These are phyloP conservation scores for Lipomyces yamanashiensis DNA, from an alignment of 805 yeast genomes.

Conservation along the genomic window DNA sequence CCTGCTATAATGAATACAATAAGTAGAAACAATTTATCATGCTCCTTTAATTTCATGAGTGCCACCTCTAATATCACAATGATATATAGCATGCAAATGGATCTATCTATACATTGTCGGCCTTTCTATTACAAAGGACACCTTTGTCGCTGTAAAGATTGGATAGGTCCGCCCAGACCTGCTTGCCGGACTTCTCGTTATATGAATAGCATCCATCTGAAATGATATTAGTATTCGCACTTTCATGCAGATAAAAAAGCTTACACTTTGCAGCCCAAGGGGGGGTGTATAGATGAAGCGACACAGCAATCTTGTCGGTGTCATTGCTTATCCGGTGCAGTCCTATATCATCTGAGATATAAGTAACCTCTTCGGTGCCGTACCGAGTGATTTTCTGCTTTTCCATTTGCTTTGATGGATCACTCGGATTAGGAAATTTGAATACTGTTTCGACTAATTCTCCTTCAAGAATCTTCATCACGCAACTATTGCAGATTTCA, in stretches of 20 bases:
- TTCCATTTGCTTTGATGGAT: constrained; percentile 37
- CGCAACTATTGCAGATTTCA: constrained; percentile 50
- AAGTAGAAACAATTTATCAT: too few relatives aligned
- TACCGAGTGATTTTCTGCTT: constrained; percentile 42
- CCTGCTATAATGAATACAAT: background rate
- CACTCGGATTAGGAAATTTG: constrained; percentile 51
- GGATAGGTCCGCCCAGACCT: constrained; percentile 48
- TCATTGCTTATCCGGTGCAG: constrained; percentile 66
- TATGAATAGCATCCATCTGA: constrained; percentile 47
- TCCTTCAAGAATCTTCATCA: constrained; percentile 71
- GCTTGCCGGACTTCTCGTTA: constrained; percentile 54
- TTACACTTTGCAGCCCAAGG: constrained; percentile 71
- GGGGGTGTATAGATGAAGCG: constrained; percentile 75
- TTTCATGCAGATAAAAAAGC: constrained; percentile 42
- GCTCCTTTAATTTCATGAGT: too few relatives aligned
- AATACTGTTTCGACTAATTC: constrained; percentile 61
- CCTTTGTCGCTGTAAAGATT: constrained; percentile 69
- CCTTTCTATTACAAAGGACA: constrained; percentile 27
- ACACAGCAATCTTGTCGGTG: constrained; percentile 54
- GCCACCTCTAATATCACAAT: background rate
- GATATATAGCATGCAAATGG: background rate
- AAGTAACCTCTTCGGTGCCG: constrained; percentile 55
- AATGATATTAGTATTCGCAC: constrained; percentile 25
- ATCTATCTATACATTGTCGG: constrained; percentile 14
- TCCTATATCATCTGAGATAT: constrained; percentile 69